phyloP scores from a whole-genome alignment of 2,329 filamentous ascomycete genomes.

The Aspergillus transmontanensis region DNA sequence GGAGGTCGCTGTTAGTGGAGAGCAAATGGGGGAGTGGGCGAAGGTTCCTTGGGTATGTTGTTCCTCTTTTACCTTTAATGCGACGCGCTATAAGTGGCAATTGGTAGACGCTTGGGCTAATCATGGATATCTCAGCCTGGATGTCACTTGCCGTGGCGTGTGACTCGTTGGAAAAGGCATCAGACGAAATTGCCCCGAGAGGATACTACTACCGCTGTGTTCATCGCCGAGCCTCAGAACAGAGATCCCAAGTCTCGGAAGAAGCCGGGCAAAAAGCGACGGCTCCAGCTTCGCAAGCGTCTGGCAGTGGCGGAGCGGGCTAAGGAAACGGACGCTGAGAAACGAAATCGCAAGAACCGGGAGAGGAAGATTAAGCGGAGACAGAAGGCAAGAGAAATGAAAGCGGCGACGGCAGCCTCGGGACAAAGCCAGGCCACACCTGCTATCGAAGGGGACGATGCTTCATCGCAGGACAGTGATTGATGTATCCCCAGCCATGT shows the following conservation, averaged over 20 bases:
- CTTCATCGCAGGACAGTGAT: slow-evolving; percentile 19
- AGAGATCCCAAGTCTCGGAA: slow-evolving; percentile 36
- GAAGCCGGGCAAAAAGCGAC: slow-evolving; percentile 48
- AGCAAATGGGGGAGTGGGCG: slow-evolving; percentile 34
- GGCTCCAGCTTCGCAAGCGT: slow-evolving; percentile 42
- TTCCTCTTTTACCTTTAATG: background rate
- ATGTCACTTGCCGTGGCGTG: slow-evolving; percentile 45
- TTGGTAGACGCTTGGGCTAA: background rate
- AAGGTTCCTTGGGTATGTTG: slow-evolving; percentile 39
- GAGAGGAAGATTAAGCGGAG: slow-evolving; percentile 42
- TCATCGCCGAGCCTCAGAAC: slow-evolving; percentile 22
- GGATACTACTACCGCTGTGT: slow-evolving; percentile 22
- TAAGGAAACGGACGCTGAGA: slow-evolving; percentile 40
- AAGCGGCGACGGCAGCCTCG: slow-evolving; percentile 30
- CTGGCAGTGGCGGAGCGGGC: slow-evolving; percentile 31
- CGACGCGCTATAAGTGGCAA: background rate
- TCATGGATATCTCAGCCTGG: slow-evolving; percentile 34
- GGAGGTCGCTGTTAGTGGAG: slow-evolving; percentile 39
- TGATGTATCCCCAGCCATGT: slow-evolving; percentile 6
- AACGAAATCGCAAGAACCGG: slow-evolving; percentile 42
- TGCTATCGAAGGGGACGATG: slow-evolving; percentile 22
- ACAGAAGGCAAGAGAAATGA: slow-evolving; percentile 40
- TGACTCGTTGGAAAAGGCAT: slow-evolving; percentile 39
- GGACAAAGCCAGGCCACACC: slow-evolving; percentile 16
- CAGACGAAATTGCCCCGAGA: slow-evolving; percentile 32